phyloP scores from a whole-genome alignment of 106 monocot genomes.

The Acorus gramineus region DNA sequence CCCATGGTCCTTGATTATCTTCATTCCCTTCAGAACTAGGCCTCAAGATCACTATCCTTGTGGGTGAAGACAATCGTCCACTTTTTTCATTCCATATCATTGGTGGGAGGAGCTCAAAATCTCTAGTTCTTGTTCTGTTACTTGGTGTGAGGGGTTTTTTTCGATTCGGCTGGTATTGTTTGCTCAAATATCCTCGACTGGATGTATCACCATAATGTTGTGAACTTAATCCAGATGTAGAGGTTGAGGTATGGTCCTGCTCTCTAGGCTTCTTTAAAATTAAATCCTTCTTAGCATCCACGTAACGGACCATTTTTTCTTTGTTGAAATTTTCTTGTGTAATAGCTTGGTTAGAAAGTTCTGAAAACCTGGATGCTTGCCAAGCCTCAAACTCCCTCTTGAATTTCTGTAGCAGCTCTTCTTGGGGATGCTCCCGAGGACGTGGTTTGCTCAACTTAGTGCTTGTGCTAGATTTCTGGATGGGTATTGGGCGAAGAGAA shows the following conservation, averaged over 20 bases:
- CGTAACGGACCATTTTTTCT: conserved; percentile 38
- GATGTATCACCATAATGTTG: too few species aligned
- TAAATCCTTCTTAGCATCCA: background rate
- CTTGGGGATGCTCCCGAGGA: conserved; percentile 71
- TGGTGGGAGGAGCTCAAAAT: conserved; percentile 5
- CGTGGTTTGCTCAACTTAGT: conserved; percentile 20
- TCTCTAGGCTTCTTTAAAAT: too few species aligned
- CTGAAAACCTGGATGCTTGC: conserved; percentile 57
- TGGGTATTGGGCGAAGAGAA: conserved; percentile 6
- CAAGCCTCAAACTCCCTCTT: conserved; percentile 87
- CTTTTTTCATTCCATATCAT: conserved; percentile 16
- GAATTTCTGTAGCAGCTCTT: conserved; percentile 76
- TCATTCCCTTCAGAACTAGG: conserved; percentile 37
- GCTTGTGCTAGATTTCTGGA: conserved; percentile 12
- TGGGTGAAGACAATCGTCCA: conserved; percentile 28
- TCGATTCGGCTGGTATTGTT: background rate
- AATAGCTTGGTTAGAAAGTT: conserved; percentile 32
- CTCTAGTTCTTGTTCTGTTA: conserved; percentile 11
- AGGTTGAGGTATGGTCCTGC: too few species aligned
- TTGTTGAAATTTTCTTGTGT: conserved; percentile 48
- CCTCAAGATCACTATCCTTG: conserved; percentile 74
- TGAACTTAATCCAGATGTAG: too few species aligned
- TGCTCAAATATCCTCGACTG: background rate
- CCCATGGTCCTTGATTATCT: conserved; percentile 29
- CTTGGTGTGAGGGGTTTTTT: conserved; percentile 3